Evolutionary conservation across 2,329 filamentous ascomycete species (phyloP), one percentile per base, ranked within the genome.

Genomic region (Calonectria pauciramosa): DNA sequence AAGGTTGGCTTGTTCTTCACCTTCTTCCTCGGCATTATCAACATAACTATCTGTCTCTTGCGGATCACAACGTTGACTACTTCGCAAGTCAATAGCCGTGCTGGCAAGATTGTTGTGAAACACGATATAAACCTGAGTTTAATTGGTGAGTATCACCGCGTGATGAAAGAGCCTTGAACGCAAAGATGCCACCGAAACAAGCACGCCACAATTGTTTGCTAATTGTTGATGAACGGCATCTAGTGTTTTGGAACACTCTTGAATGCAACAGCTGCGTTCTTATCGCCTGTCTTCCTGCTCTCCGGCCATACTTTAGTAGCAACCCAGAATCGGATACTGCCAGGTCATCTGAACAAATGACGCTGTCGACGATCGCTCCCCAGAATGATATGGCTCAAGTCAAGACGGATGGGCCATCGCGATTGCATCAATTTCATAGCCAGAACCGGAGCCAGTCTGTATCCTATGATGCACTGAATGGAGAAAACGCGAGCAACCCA

Each of bases 1-100:
- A 69, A 60, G 26, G 38, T 69, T 26, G 54, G 36, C 8, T 20
- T 69, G 6, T 69, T 44, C 52, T 49, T 54, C 20, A 69, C 67
- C 6, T 69, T 69, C 20, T 16, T 60, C 8, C 67, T 69, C 8
- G 52, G 52, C 1, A 4, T 23, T 14, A 28, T 69, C 16, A 69
- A 41, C 20, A 69, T 69, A 7, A 13, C 23, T 18, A 56, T 60
- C 20, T n/a, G 38, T 7, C 16, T 60, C 16, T 6, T 69, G 28
- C 52, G 67, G 23, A 7, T 47, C 14, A 14, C 10, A 30, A n/a
- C 38, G 4, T 14, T 36, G 20, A 14, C 26, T 7, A 13, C 14
- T 4, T 47, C 51, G 23, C 41, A 59, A 23, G 34, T 34, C 20
- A 20, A 36, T 28, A 47, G 2, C 11, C 8, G 20, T 11, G 44